Evolutionary conservation across 148 eudicot species (phyloP).

Genomic region (Camellia japonica): DNA sequence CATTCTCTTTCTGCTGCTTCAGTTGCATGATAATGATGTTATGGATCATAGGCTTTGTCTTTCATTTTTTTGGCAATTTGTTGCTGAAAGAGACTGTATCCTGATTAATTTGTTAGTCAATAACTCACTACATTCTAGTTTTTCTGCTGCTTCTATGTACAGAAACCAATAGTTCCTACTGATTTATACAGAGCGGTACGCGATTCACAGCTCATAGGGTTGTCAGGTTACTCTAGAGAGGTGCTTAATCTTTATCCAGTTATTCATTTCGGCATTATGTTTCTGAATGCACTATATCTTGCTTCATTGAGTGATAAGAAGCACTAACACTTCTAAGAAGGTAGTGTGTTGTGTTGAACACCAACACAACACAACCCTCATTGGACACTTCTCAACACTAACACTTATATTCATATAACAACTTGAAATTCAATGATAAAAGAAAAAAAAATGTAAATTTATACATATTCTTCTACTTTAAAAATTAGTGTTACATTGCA

Average conservation of each 20-base stretch:
- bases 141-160: conserved; percentile 19
- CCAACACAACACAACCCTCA: too few relatives aligned
- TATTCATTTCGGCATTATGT: neutral
- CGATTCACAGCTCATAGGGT: conserved; percentile 74
- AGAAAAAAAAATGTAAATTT: too few relatives aligned
- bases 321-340: too few relatives aligned
- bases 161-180: conserved; percentile 81
- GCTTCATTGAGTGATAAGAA: neutral
- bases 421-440: too few relatives aligned
- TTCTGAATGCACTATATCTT: neutral
- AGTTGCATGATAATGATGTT: neutral
- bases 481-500: too few relatives aligned
- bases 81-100: neutral
- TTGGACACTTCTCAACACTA: too few relatives aligned
- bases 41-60: neutral
- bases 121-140: conserved; percentile 3
- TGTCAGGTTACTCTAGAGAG: conserved; percentile 85
- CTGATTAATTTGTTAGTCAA: neutral
- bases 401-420: too few relatives aligned
- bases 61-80: neutral
- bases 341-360: too few relatives aligned
- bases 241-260: conserved; percentile 28
- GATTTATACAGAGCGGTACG: conserved; percentile 70
- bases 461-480: too few relatives aligned
- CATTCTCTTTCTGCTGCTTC: neutral